Percentiles rank a stretch among this genome's conserved stretches.
Conservation (phyloP, 306 rosid species). For the Lathyrus tuberosus region DNA sequence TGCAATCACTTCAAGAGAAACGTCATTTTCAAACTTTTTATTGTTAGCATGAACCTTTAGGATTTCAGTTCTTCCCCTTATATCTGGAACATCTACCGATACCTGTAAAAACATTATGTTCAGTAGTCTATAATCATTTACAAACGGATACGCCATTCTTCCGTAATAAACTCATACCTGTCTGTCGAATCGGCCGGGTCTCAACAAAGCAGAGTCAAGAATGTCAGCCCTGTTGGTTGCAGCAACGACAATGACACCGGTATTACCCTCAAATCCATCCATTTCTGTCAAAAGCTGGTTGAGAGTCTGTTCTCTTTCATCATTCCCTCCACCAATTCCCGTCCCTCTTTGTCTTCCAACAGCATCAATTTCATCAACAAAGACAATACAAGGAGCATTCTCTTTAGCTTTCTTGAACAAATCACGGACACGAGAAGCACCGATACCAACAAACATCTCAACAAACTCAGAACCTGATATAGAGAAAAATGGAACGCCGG, state of each 20-base stretch:
- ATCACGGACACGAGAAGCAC: slow-evolving; percentile 99
- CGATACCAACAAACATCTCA: slow-evolving; percentile 99
- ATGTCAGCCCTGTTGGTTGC: slow-evolving; percentile 99
- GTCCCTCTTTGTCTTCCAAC: slow-evolving; percentile 99
- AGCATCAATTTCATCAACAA: slow-evolving; percentile 99
- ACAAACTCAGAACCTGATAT: slow-evolving; percentile 99
- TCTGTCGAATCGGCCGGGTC: slow-evolving; percentile 97
- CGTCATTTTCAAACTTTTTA: slow-evolving; percentile 85
- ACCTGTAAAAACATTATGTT: slow-evolving; percentile 62
- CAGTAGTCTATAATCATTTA: slow-evolving; percentile 17
- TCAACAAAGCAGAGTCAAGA: slow-evolving; percentile 94
- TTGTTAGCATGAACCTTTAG: slow-evolving; percentile 95
- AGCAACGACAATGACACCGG: slow-evolving; percentile 95
- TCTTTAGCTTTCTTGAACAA: slow-evolving; percentile 99
- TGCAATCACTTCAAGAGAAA: slow-evolving; percentile 89
- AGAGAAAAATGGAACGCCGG: slow-evolving; percentile 99
- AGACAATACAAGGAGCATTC: slow-evolving; percentile 99
- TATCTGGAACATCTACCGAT: slow-evolving; percentile 90
- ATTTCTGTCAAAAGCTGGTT: slow-evolving; percentile 99
- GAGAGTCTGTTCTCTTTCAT: slow-evolving; percentile 98
- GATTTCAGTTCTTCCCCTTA: slow-evolving; percentile 94
- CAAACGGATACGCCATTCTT: slow-evolving; percentile 3
- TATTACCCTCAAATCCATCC: slow-evolving; percentile 99
- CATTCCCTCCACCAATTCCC: slow-evolving; percentile 99
- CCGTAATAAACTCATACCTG: slow-evolving; percentile 55